Base-by-base conservation (phyloP, 139 green algal genomes). In the Coelastrella sp. region DNA sequence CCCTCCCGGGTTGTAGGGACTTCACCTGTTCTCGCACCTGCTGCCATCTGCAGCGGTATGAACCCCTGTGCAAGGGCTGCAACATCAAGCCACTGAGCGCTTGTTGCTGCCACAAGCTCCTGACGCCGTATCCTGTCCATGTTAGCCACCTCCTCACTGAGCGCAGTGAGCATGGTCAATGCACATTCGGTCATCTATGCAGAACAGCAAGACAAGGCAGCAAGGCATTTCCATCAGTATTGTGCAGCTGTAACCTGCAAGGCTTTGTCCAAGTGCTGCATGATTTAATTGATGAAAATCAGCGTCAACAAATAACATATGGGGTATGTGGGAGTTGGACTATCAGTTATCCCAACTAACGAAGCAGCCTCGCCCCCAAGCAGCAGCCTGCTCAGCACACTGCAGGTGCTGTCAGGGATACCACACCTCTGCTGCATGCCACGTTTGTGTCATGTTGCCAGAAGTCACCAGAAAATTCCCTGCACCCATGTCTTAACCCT, bases 81-180 rank as follows among this genome's bases (percentile, higher is more conserved):
- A n/a, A 86, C 62, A 11, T 78, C 45, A 13, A 32, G 19, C 79
- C 79, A 85, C 45, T 67, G 45, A 23, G 19, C 40, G 43, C 27
- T 27, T 35, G 79, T 85, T 32, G 64, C 79, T 53, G 45, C 40
- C 27, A 85, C 79, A 27, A 86, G 67, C 23, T 79, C 80, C 19
- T 34, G 19, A 8, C 80, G 80, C 38, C 68, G 50, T 32, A 5
- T 25, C 45, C 17, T 67, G 66, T 80, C 80, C 80, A 86, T 86
- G 67, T 89, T 86, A 41, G 73, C 51, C 5, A 83, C 45, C 86
- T 92, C 89, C 27, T 88, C 86, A 15, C 67, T 80, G 32, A 92
- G 76, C 1, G 89, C 89, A 21, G 86, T 78, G 48, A 89, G 67
- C 90, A 93, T 93, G 50, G 34, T 62, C 11, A 86, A 50, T 2